phyloP scores from a whole-genome alignment of 208 protist species.

The Crithidia expoeki region DNA sequence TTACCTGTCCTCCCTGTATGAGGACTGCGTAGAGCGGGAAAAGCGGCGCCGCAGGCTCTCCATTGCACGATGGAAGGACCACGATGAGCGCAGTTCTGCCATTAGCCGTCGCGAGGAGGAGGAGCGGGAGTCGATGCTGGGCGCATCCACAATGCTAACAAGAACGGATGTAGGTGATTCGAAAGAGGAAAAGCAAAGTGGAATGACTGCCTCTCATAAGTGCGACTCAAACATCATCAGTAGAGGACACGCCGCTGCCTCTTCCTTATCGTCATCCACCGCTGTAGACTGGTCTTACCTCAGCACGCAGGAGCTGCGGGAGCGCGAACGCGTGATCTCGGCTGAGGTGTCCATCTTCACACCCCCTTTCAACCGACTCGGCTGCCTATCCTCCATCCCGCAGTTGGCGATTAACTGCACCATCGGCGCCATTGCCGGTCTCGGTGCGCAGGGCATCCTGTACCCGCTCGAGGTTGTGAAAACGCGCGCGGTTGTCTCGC shows the following conservation, averaged over 20 bases:
- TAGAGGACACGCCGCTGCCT: not conserved
- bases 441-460: conserved; percentile 84
- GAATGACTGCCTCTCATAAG: no score
- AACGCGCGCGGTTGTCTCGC: conserved; percentile 84
- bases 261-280: not conserved
- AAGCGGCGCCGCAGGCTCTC: conserved; percentile 35
- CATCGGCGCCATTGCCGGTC: conserved; percentile 81
- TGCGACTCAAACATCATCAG: not conserved
- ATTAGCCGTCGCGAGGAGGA: conserved; percentile 43
- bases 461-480: conserved; percentile 94
- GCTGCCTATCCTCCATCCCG: conserved; percentile 53
- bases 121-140: conserved; percentile 49
- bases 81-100: conserved; percentile 25
- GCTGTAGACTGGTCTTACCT: conserved; percentile 1
- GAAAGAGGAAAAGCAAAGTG: no score
- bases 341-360: conserved; percentile 63
- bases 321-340: conserved; percentile 38
- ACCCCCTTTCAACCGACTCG: conserved; percentile 57
- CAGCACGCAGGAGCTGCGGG: conserved; percentile 4
- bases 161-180: no score
- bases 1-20: conserved; percentile 78
- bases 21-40: conserved; percentile 78
- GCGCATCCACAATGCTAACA: not conserved
- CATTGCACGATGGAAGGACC: conserved; percentile 22
- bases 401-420: conserved; percentile 83